Evolutionary conservation across 1,284 basidiomycete species (phyloP), one percentile per base, ranked within the genome.

Genomic region (Mycosarcoma mackinlayi): DNA sequence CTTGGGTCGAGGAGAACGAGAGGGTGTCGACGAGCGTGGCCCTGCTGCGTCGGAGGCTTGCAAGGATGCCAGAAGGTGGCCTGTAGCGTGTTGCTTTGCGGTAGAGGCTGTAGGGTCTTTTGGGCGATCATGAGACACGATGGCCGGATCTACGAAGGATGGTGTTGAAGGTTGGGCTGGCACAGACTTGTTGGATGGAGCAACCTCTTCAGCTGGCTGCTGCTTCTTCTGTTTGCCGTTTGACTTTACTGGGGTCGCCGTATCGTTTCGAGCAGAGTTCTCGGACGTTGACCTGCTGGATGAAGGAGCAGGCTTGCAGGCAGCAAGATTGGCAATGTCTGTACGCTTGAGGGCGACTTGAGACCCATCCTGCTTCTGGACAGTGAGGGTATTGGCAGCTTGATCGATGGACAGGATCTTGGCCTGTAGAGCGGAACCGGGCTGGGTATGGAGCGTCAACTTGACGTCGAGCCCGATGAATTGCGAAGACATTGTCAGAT

Each of bases 381-480:
- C 52, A n/a, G 67, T 65, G 49, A 70, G 61, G 5, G 67, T 64
- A 50, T 70, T 70, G 53, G 52, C 24, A 1, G 67, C 49, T 30
- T 58, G 61, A 30, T 70, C 67, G 45, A 70, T 64, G 19, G 67
- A 56, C 13, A 70, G 53, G 28, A 70, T 70, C 46, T 61, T 70
- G n/a, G 61, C 61, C 7, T 70, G 48, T 1, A 70, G 27, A 13
- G 38, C 30, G 1, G 52, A 37, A 35, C 50, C 61, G 1, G 61
- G 61, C 40, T 51, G 53, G 6, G 67, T 61, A 42, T 70, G 61
- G 31, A 70, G 39, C 6, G 67, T 57, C 31, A 70, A 53, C 53
- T 70, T 70, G 38, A 70, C 67, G 7, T 56, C 48, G 10, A 70
- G 61, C 46, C 67, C 67, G 21, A 70, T 61, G 46, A 70, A 70